Percentiles rank a stretch among this genome's conserved stretches.
Evolutionary conservation across 495 filamentous ascomycete species (phyloP).

Genomic region (Penicillium paxilli): DNA sequence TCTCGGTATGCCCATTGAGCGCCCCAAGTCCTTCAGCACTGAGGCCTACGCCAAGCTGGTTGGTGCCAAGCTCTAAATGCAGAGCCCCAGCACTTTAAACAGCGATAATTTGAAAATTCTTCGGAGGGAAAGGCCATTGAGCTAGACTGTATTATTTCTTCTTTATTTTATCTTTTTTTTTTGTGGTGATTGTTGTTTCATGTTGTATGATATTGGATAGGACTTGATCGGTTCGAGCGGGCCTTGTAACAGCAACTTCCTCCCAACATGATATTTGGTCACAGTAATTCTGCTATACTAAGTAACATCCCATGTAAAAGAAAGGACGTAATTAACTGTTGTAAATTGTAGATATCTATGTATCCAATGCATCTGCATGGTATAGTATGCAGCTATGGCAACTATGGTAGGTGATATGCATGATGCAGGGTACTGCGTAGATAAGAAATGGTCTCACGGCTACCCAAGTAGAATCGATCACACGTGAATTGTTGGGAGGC

Average conservation of each 20-base stretch:
- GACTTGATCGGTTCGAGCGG: slow-evolving; percentile 47
- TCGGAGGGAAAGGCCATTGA: slow-evolving; percentile 5
- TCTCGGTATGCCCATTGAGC: slow-evolving; percentile 67
- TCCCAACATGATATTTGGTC: slow-evolving; percentile 23
- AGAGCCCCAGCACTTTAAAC: not conserved
- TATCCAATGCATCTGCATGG: not conserved
- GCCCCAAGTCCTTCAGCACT: slow-evolving; percentile 96
- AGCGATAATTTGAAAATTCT: slow-evolving; percentile 1
- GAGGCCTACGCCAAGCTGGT: slow-evolving; percentile 95
- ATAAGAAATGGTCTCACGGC: slow-evolving; percentile 24
- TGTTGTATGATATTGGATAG: slow-evolving; percentile 50
- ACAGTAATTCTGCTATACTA: not conserved
- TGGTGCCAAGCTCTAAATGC: slow-evolving; percentile 78
- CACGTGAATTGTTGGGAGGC: slow-evolving; percentile 26
- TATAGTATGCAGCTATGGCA: not conserved
- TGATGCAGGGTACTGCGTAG: slow-evolving; percentile 6
- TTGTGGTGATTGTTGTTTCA: slow-evolving; percentile 34
- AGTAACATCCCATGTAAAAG: not conserved
- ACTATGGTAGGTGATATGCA: too few species aligned
- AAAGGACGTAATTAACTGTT: too few species aligned
- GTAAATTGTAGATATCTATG: too few species aligned
- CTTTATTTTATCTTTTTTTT: too few species aligned
- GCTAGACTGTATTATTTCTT: slow-evolving; percentile 30
- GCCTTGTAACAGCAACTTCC: slow-evolving; percentile 50
- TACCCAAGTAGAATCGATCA: slow-evolving; percentile 30